phyloP scores from a whole-genome alignment of 805 yeast genomes.

The Wickerhamomyces strasburgensis region DNA sequence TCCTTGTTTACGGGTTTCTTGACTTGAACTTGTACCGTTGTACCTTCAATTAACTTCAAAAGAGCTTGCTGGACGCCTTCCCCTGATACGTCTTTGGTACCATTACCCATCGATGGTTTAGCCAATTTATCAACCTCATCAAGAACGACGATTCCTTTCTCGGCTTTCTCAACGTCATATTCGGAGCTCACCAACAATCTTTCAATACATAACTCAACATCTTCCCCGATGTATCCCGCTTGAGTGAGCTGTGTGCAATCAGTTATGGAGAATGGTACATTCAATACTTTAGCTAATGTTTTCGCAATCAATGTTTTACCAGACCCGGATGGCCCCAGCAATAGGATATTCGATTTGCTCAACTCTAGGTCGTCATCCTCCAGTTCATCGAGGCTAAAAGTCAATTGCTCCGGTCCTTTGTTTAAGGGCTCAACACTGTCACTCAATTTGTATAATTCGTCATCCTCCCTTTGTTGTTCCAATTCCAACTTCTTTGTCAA shows the following conservation, averaged over 20 bases:
- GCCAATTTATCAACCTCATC: constrained; percentile 59
- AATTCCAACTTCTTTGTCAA: constrained; percentile 25
- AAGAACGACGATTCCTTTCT: constrained; percentile 53
- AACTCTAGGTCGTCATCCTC: constrained; percentile 39
- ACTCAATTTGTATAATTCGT: constrained; percentile 21
- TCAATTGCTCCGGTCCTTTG: constrained; percentile 29
- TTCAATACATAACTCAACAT: constrained; percentile 53
- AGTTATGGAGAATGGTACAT: constrained; percentile 54
- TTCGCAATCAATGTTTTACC: constrained; percentile 57
- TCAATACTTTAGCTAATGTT: constrained; percentile 45
- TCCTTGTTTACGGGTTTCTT: constrained; percentile 36
- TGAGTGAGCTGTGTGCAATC: constrained; percentile 61
- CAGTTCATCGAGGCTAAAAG: constrained; percentile 19
- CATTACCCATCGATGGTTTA: constrained; percentile 40
- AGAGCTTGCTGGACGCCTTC: constrained; percentile 64
- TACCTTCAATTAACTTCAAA: constrained; percentile 53
- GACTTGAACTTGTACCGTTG: constrained; percentile 42
- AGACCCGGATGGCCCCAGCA: constrained; percentile 59
- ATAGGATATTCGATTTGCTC: constrained; percentile 50
- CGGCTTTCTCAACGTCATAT: constrained; percentile 46
- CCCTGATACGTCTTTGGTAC: constrained; percentile 55
- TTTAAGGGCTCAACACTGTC: constrained; percentile 21
- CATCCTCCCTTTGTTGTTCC: constrained; percentile 26
- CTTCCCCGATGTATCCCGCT: constrained; percentile 64
- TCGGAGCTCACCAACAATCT: constrained; percentile 45